Evolutionary conservation across 768 basidiomycete species (phyloP).

Genomic region (Podaxis sp.): DNA sequence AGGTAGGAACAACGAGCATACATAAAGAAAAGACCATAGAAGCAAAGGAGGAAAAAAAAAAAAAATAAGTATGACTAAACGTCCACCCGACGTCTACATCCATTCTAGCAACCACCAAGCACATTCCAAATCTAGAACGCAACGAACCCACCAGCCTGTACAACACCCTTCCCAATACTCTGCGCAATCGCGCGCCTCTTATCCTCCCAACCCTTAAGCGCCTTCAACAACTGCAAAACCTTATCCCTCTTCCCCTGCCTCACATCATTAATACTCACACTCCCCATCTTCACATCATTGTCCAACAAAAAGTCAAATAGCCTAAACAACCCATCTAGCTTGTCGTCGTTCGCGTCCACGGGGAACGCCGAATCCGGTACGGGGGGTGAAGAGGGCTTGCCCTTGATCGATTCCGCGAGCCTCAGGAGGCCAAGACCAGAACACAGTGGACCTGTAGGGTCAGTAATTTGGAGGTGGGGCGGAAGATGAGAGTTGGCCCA

Average conservation of each 20-base stretch:
- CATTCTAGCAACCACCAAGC: not conserved
- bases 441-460: slow-evolving; percentile 41
- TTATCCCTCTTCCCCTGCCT: slow-evolving; percentile 78
- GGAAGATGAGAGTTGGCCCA: slow-evolving; percentile 92
- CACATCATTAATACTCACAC: slow-evolving; percentile 92
- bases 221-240: slow-evolving; percentile 73
- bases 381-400: slow-evolving; percentile 58
- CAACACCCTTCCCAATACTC: slow-evolving; percentile 42
- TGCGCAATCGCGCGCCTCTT: slow-evolving; percentile 54
- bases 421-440: slow-evolving; percentile 79
- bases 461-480: slow-evolving; percentile 48
- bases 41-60: not conserved
- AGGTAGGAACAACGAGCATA: not conserved
- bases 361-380: slow-evolving; percentile 82
- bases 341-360: slow-evolving; percentile 61
- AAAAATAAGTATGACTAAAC: not conserved
- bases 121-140: slow-evolving; percentile 16
- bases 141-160: slow-evolving; percentile 31
- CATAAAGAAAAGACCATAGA: not conserved
- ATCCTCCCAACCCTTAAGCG: slow-evolving; percentile 79
- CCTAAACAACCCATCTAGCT: slow-evolving; percentile 81
- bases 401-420: slow-evolving; percentile 78
- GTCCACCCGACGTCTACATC: not conserved
- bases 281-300: slow-evolving; percentile 87
- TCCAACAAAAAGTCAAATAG: slow-evolving; percentile 92